Evolutionary conservation across 495 filamentous ascomycete genomes (phyloP).

Genomic region (Penicillium paradoxum): DNA sequence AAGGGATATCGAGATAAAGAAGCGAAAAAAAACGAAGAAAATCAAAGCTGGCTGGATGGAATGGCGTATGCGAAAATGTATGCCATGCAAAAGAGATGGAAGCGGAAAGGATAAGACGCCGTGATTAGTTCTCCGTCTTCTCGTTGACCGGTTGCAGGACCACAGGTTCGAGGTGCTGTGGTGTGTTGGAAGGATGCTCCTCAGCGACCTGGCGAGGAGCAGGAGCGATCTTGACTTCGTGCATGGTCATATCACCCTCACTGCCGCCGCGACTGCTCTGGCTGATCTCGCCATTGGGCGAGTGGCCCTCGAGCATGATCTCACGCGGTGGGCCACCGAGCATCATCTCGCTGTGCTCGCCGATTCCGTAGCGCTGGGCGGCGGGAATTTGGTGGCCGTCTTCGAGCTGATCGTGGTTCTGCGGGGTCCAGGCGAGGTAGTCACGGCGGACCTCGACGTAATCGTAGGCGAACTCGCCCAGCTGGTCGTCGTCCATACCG

Average conservation of each 20-base stretch:
- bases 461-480: conserved; percentile 98
- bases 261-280: conserved; percentile 39
- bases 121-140: conserved; percentile 16
- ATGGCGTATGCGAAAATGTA: conserved; percentile 5
- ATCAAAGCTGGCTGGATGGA: conserved; percentile 3
- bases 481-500: conserved; percentile 98
- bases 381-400: conserved; percentile 61
- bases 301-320: conserved; percentile 58
- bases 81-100: conserved; percentile 4
- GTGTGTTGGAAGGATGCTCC: conserved; percentile 23
- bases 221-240: conserved; percentile 35
- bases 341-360: conserved; percentile 70
- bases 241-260: conserved; percentile 30
- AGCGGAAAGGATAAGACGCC: neutral
- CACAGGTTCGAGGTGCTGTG: conserved; percentile 10
- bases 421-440: conserved; percentile 95
- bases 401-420: conserved; percentile 59
- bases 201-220: conserved; percentile 34
- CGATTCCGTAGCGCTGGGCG: conserved; percentile 75
- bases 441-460: conserved; percentile 98
- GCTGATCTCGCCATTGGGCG: conserved; percentile 44
- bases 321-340: conserved; percentile 54
- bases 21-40: conserved; percentile 4
- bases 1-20: conserved; percentile 29
- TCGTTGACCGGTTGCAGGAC: conserved; percentile 22